Percentiles rank a stretch among this genome's conserved stretches.
These are phyloP conservation scores for Apiotrichum sp. DNA, from an alignment of 1,284 basidiomycete species.

Conservation along the genomic window DNA sequence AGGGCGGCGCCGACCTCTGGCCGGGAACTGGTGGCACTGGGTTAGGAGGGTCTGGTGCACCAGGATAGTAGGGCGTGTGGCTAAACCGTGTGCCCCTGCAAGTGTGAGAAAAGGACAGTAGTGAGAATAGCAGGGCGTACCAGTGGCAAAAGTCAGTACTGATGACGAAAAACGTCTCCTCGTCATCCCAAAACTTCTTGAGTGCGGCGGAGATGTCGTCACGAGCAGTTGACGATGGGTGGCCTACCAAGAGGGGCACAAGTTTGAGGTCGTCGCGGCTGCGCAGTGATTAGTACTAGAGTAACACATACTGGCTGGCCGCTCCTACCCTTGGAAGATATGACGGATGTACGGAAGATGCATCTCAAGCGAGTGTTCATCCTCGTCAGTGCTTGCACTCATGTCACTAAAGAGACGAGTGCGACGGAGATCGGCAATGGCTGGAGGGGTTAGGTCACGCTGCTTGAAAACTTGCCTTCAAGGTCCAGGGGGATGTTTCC, in stretches of 20 bases:
- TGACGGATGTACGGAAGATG: constrained; percentile 89
- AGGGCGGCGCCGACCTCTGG: constrained; percentile 31
- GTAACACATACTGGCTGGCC: not conserved
- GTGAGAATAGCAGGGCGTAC: constrained; percentile 49
- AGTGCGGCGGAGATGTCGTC: constrained; percentile 62
- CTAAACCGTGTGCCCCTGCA: constrained; percentile 79
- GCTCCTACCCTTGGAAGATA: constrained; percentile 66
- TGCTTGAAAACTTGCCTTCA: constrained; percentile 55
- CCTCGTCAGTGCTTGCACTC: constrained; percentile 67
- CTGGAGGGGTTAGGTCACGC: constrained; percentile 46
- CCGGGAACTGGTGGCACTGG: constrained; percentile 47
- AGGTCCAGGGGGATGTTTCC: constrained; percentile 73
- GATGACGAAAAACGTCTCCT: constrained; percentile 79
- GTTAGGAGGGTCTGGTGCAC: constrained; percentile 52
- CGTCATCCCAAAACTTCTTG: constrained; percentile 68
- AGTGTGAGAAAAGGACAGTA: not conserved
- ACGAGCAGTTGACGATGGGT: constrained; percentile 61
- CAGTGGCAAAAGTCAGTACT: constrained; percentile 99
- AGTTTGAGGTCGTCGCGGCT: constrained; percentile 61
- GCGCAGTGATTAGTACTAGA: not conserved
- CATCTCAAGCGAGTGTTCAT: constrained; percentile 98
- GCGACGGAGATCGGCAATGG: constrained; percentile 59
- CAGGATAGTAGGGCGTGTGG: constrained; percentile 84
- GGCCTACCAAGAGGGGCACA: constrained; percentile 87
- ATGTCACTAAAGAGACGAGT: constrained; percentile 71